Conservation (phyloP, 306 rosid species). For the Malus asiatica region DNA sequence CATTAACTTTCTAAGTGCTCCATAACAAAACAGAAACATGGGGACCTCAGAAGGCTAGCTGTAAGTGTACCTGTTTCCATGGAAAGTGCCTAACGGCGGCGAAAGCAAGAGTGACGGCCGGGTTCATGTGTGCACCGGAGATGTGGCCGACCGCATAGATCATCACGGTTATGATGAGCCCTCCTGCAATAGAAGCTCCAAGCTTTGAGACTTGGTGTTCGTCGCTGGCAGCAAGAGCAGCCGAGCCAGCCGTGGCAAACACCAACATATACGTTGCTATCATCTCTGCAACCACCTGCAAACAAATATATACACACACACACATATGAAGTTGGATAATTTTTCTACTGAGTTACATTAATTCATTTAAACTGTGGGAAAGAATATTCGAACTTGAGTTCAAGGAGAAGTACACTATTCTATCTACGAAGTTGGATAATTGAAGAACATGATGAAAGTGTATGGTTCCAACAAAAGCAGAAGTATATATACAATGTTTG, state of each 20-base stretch:
- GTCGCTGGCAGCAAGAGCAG: slow-evolving; percentile 44
- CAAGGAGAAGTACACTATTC: not conserved
- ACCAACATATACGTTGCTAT: slow-evolving; percentile 68
- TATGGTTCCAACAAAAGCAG: not conserved
- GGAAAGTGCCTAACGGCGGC: slow-evolving; percentile 56
- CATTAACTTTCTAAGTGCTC: too few species aligned
- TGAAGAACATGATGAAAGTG: not conserved
- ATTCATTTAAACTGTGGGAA: not conserved
- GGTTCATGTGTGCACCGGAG: slow-evolving; percentile 89
- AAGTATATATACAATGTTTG: not conserved
- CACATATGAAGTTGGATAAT: not conserved
- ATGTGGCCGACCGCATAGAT: slow-evolving; percentile 82
- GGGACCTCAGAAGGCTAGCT: not conserved
- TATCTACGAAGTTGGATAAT: not conserved
- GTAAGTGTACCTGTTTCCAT: slow-evolving; percentile 56
- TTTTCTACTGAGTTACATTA: not conserved
- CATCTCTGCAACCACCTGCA: slow-evolving; percentile 64
- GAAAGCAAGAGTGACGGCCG: slow-evolving; percentile 74
- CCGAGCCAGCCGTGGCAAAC: slow-evolving; percentile 67
- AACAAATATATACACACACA: not conserved
- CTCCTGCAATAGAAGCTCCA: slow-evolving; percentile 70
- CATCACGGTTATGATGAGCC: slow-evolving; percentile 64
- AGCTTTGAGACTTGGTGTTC: slow-evolving; percentile 46
- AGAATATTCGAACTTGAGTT: too few species aligned
- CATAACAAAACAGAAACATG: not conserved